Base-by-base conservation (phyloP, 2,329 filamentous ascomycete genomes). In the Verticillium nonalfalfae region DNA sequence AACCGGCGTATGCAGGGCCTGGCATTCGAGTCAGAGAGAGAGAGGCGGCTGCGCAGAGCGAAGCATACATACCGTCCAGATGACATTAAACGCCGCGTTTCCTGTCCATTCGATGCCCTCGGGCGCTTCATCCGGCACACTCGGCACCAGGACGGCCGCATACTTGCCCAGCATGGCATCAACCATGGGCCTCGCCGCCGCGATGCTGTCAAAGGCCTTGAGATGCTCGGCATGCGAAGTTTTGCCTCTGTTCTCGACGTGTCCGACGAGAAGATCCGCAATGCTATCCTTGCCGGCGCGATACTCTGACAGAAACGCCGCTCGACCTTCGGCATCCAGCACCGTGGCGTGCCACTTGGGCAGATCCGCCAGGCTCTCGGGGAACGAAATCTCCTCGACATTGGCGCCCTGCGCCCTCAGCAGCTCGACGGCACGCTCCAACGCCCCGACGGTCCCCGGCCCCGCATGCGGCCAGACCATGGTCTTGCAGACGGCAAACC, bases 1-100 rank as follows among this genome's bases (percentile, higher is more conserved):
- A 0, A 85, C 83, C 0, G 87, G 87, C 1, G 78, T 81, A 63
- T 90, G 86, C 14, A 89, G 71, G 11, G 75, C 75, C 74, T 78
- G 14, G n/a, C 75, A 76, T 26, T 26, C 26, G 26, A 58, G 80
- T 7, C 1, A 18, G 31, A 18, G 7, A 1, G 2, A 7, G 34
- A 21, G 26, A 26, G 26, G 26, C 26, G 2, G 26, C 26, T 26
- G 26, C 26, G 26, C 26, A 2, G 4, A 26, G 26, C 26, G 26
- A 26, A 26, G 26, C 26, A 26, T 26, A 66, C 78, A 71, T 61
- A 84, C 81, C 31, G 83, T 84, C 82, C 82, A 84, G 0, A 79
- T 77, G 14, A 69, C 67, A 65, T 81, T 81, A 62, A 85, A 84
- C 0, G 72, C 76, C 26, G 83, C 76, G 63, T 77, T 81, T 0